Base-by-base conservation (phyloP, 306 rosid species). In the Rubus idaeus region DNA sequence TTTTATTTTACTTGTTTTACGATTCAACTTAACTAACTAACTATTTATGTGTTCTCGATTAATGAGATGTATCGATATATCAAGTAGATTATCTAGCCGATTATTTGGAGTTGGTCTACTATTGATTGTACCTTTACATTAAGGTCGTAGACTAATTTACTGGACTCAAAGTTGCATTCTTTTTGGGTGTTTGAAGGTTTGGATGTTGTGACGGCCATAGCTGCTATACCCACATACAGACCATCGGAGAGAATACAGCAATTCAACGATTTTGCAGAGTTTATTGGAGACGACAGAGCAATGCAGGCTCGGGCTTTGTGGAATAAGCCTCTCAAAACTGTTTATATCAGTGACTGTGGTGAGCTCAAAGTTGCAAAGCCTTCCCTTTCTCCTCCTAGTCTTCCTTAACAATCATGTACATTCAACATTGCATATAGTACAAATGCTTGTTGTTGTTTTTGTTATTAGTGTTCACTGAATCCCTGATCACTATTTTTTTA, bases 281-380 rank as follows among this genome's bases (percentile, higher is more conserved):
- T 91, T 83, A 46, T 94, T 3, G 97, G 97, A 63, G 97, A 94
- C 74, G 95, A 81, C 71, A 92, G 98, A 78, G 97, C 98, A 6
- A 89, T 80, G 84, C 92, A 89, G 85, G 98, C 98, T 50, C 91
- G 98, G 18, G 80, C 89, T 56, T 80, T 70, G 67, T 94, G 97
- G 98, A 88, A 89, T 79, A 85, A 86, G 83, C 98, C 98, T 42
- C 93, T 91, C 30, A 88, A 83, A 30, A 89, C 91, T 12, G 88
- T 94, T 50, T 91, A 85, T 76, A 91, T 94, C 76, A 91, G 98
- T 75, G 90, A 87, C 80, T 94, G 96, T 79, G 98, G 97, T 65
- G 97, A 86, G 77, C 80, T 94, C 55, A 78, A 90, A 79, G 97
- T 94, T 72, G 79, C 98, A 75, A 90, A 94, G 87, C 98, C 97